Conservation (phyloP, 495 filamentous ascomycete species). For the Terfezia boudieri region DNA sequence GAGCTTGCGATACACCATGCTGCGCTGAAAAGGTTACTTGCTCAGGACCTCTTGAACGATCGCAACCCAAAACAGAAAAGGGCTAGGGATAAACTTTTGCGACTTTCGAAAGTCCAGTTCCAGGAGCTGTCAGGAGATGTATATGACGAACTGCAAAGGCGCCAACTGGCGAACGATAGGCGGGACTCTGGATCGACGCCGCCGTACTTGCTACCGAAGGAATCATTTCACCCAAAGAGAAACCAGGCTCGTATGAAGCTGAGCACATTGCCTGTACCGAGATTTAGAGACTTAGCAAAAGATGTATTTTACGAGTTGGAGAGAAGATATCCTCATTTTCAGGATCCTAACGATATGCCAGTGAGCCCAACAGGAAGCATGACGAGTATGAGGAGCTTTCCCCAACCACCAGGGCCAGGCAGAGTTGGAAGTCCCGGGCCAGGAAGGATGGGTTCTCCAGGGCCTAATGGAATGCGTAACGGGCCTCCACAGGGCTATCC, state of each 20-base stretch:
- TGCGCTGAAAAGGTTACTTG: constrained; percentile 55
- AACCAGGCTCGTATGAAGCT: constrained; percentile 92
- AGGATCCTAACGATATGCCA: constrained; percentile 37
- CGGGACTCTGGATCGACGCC: constrained; percentile 26
- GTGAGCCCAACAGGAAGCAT: constrained; percentile 36
- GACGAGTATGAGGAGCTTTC: constrained; percentile 9
- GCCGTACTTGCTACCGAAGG: constrained; percentile 53
- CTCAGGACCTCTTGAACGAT: constrained; percentile 41
- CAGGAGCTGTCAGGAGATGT: constrained; percentile 94
- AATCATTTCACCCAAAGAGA: constrained; percentile 82
- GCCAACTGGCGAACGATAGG: constrained; percentile 33
- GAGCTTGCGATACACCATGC: constrained; percentile 60
- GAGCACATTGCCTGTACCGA: constrained; percentile 55
- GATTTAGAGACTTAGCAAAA: constrained; percentile 78
- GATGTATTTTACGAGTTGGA: constrained; percentile 93
- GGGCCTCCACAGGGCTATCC: constrained; percentile 13
- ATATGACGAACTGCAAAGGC: constrained; percentile 78
- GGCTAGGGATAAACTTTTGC: constrained; percentile 77
- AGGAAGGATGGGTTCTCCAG: constrained; percentile 4
- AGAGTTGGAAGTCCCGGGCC: constrained; percentile 13
- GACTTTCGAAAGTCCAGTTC: constrained; percentile 77
- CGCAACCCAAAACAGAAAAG: constrained; percentile 40
- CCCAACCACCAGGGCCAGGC: background rate
- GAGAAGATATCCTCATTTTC: constrained; percentile 66
- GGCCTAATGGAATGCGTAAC: constrained; percentile 2